A percentile compares a stretch with the other conserved stretches of the same genome.
phyloP scores from a whole-genome alignment of 768 basidiomycete species.

The Coprinopsis strossmayeri region DNA sequence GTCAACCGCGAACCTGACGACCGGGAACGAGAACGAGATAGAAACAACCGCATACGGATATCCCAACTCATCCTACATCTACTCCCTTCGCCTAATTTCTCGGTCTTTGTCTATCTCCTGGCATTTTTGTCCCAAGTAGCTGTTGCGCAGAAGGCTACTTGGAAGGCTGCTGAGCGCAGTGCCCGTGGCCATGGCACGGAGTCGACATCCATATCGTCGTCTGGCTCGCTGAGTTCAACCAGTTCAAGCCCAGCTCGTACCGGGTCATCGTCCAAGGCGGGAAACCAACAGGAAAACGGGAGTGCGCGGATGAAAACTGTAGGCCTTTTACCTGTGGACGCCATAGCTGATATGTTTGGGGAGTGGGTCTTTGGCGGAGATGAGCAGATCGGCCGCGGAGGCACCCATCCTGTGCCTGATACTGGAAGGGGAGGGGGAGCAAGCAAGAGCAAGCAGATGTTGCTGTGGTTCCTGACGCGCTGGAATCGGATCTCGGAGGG shows the following conservation, averaged over 20 bases:
- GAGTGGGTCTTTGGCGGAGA: slow-evolving; percentile 25
- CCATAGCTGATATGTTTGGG: slow-evolving; percentile 28
- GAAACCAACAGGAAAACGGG: background rate
- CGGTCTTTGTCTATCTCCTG: slow-evolving; percentile 36
- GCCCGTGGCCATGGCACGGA: background rate
- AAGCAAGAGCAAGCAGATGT: background rate
- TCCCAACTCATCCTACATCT: slow-evolving; percentile 34
- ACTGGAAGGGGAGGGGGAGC: background rate
- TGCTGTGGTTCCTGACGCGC: background rate
- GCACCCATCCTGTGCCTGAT: background rate
- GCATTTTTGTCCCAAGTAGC: slow-evolving; percentile 38
- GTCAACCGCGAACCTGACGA: background rate
- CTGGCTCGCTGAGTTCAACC: too few relatives aligned
- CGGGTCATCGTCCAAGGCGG: background rate
- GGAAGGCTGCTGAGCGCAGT: too few relatives aligned
- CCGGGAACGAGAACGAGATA: slow-evolving; percentile 2
- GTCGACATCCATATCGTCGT: too few relatives aligned
- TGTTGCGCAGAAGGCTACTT: slow-evolving; percentile 18
- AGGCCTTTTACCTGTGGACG: slow-evolving; percentile 19
- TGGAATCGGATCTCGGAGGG: slow-evolving; percentile 1
- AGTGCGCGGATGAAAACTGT: too few relatives aligned
- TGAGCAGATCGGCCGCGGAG: background rate
- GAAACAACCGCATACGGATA: slow-evolving; percentile 17
- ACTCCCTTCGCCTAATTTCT: slow-evolving; percentile 36
- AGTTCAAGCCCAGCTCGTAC: too few relatives aligned